Conservation (phyloP, 2,329 filamentous ascomycete genomes). For the Byssothecium circinans region DNA sequence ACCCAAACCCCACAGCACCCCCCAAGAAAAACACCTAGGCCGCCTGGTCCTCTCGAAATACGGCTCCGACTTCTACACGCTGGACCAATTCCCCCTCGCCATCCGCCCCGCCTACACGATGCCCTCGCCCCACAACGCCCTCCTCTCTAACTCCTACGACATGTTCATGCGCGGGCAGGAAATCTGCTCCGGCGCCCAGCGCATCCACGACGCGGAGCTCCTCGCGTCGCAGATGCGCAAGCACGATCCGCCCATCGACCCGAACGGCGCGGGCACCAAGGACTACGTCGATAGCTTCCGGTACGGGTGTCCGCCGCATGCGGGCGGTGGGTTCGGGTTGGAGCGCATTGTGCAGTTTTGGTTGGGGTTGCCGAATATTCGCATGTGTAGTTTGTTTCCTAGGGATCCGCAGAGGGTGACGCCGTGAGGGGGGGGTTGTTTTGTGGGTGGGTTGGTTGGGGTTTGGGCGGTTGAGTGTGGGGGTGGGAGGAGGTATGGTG, state of each 20-base stretch:
- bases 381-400: constrained; percentile 64
- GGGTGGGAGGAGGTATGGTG: no score
- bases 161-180: constrained; percentile 73
- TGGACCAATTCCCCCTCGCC: constrained; percentile 91
- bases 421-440: constrained; percentile 43
- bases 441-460: no score
- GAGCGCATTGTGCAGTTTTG: constrained; percentile 70
- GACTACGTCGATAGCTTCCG: constrained; percentile 67
- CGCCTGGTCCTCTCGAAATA: constrained; percentile 84
- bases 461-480: background rate
- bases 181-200: constrained; percentile 62
- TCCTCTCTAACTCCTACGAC: constrained; percentile 65
- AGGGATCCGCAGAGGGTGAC: constrained; percentile 61
- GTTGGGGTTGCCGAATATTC: constrained; percentile 65
- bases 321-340: constrained; percentile 65
- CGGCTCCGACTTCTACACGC: constrained; percentile 92
- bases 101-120: constrained; percentile 93
- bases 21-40: constrained; percentile 87
- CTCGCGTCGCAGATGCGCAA: constrained; percentile 60
- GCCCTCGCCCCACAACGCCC: constrained; percentile 55
- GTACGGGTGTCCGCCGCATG: constrained; percentile 66
- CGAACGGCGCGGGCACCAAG: constrained; percentile 60
- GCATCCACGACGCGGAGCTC: constrained; percentile 64
- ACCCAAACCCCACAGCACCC: constrained; percentile 53
- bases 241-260: constrained; percentile 60